Conservation (phyloP, 129 eudicot genomes). For the Logfia minima region DNA sequence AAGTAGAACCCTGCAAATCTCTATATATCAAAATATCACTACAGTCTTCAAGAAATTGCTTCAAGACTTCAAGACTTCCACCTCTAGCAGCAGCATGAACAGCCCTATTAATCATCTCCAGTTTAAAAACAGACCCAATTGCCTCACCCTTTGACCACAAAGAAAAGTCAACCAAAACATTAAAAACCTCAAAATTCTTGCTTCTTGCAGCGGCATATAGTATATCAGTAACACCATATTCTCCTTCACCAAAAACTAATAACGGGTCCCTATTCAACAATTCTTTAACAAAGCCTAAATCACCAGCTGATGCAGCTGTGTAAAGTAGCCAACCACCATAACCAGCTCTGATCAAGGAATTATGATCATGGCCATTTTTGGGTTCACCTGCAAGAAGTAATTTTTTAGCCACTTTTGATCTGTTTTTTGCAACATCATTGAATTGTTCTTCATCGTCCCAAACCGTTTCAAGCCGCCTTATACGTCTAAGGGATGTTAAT, state of each 20-base stretch:
- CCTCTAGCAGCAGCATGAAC: conserved; percentile 93
- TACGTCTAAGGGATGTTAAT: conserved; percentile 77
- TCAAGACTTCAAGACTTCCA: conserved; percentile 74
- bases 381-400: conserved; percentile 61
- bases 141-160: conserved; percentile 36
- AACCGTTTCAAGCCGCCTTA: conserved; percentile 76
- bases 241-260: conserved; percentile 83
- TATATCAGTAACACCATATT: conserved; percentile 83
- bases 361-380: conserved; percentile 48
- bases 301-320: conserved; percentile 97
- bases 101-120: conserved; percentile 71
- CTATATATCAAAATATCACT: conserved; percentile 65
- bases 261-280: conserved; percentile 59
- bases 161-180: conserved; percentile 54
- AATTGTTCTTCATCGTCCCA: conserved; percentile 79
- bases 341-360: conserved; percentile 75
- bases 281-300: conserved; percentile 63
- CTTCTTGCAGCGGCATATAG: conserved; percentile 90
- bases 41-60: conserved; percentile 54
- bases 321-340: conserved; percentile 97
- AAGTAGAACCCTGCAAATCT: conserved; percentile 71
- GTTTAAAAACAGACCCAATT: conserved; percentile 41
- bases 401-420: conserved; percentile 65
- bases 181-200: conserved; percentile 65
- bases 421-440: conserved; percentile 52